Base-by-base conservation (phyloP, 139 green algal species). In the Pleodorina starrii region DNA sequence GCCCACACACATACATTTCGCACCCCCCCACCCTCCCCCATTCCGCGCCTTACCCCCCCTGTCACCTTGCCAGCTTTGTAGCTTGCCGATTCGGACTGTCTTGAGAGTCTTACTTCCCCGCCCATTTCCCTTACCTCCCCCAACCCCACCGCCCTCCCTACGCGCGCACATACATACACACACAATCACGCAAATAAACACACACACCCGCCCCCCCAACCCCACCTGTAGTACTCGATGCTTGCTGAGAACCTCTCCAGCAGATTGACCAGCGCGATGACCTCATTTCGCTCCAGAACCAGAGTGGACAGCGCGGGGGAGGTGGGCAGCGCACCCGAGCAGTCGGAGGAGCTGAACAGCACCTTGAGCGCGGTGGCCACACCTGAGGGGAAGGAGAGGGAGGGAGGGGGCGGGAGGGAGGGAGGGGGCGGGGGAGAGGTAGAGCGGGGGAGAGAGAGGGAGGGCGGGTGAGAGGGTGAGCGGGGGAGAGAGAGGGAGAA, bases 351-450 rank as follows among this genome's bases (percentile, higher is more conserved):
- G 19, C 94, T 94, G 79, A 99, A 99, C 17, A 99, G 90, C 36
- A 99, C 95, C 91, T 99, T 99, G 46, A 99, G 91, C 1, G 97
- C 97, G 0, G 98, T 99, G 19, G 95, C 98, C 29, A 99, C 94
- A 36, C 97, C 94, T 95, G 92, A 19, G 50, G 50, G 43, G 7
- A 25, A 1, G 48, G 46, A 84, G 32, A 27, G 48, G 72, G 40
- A 10, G 29, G 69, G 14, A 50, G 36, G 36, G 19, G 69, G 36
- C 36, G 69, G 36, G n/a, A n/a, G n/a, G n/a, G n/a, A n/a, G n/a
- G n/a, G n/a, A n/a, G n/a, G n/a, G n/a, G n/a, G n/a, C n/a, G n/a
- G n/a, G n/a, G n/a, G n/a, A n/a, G n/a, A n/a, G n/a, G n/a, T n/a
- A n/a, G n/a, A n/a, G n/a, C n/a, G n/a, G n/a, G n/a, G n/a, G n/a